phyloP scores from a whole-genome alignment of 257 asterid species.

The Sherardia arvensis region DNA sequence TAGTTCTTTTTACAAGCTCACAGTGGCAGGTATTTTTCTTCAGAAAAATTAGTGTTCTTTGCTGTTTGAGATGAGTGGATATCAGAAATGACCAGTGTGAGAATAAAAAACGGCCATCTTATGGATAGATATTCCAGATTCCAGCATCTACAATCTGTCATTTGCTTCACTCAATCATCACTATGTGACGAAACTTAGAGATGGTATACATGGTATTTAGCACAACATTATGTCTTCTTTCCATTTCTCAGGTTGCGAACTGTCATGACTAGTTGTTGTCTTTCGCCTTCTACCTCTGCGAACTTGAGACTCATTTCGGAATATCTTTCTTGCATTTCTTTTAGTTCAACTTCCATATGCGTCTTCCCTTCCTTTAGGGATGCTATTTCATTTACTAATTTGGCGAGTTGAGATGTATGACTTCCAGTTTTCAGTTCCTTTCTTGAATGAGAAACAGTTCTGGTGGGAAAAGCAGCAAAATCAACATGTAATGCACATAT shows the following conservation, averaged over 20 bases:
- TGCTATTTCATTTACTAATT: constrained; percentile 43
- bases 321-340: constrained; percentile 83
- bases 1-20: background rate
- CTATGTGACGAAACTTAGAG: constrained; percentile 1
- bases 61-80: background rate
- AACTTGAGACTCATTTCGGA: constrained; percentile 92
- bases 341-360: constrained; percentile 63
- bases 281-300: constrained; percentile 98
- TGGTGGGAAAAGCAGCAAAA: constrained; percentile 13
- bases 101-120: background rate
- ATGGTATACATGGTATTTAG: background rate
- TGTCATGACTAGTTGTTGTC: constrained; percentile 93
- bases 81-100: background rate
- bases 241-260: constrained; percentile 54
- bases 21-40: too few species aligned
- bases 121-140: background rate
- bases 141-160: background rate
- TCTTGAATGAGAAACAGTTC: constrained; percentile 19
- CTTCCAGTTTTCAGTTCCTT: constrained; percentile 17
- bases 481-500: background rate
- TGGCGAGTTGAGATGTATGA: constrained; percentile 28
- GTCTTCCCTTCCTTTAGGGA: constrained; percentile 60
- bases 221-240: constrained; percentile 16
- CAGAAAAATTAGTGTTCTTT: background rate
- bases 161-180: constrained; percentile 5